A percentile compares a stretch with the other conserved stretches of the same genome.
Evolutionary conservation across 768 basidiomycete genomes (phyloP).

Genomic region (Sistotremastrum niveocremeum): DNA sequence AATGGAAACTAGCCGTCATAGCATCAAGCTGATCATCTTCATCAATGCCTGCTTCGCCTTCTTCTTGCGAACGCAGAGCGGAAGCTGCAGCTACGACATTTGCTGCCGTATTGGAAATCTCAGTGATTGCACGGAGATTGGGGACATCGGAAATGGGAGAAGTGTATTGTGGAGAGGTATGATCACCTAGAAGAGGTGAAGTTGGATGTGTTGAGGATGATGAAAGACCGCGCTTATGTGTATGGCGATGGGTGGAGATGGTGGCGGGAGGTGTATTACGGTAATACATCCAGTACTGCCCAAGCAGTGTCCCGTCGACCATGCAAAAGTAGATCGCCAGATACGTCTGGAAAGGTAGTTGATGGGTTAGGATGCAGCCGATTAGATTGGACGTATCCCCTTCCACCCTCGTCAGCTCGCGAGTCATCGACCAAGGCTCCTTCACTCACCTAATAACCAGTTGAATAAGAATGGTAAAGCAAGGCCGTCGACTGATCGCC

Average conservation of each 20-base stretch:
- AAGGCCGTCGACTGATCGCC: constrained; percentile 77
- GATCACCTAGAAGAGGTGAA: constrained; percentile 33
- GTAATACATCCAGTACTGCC: constrained; percentile 74
- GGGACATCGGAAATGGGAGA: not conserved
- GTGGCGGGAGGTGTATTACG: constrained; percentile 22
- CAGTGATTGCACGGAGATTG: constrained; percentile 7
- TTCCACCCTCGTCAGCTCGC: constrained; percentile 15
- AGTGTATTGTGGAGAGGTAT: not conserved
- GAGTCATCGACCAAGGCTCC: not conserved
- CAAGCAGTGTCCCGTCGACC: constrained; percentile 63
- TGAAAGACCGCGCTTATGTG: constrained; percentile 31
- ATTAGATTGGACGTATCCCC: constrained; percentile 90
- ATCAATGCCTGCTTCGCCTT: constrained; percentile 21
- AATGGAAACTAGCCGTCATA: constrained; percentile 65
- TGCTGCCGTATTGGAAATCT: constrained; percentile 53
- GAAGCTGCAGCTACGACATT: constrained; percentile 63
- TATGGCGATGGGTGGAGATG: constrained; percentile 19
- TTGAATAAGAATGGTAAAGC: constrained; percentile 87
- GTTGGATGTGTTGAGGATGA: constrained; percentile 27
- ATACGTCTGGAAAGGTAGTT: constrained; percentile 87
- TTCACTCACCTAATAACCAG: constrained; percentile 71
- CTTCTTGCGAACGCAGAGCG: constrained; percentile 50
- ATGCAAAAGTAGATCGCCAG: constrained; percentile 86
- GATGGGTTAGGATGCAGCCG: constrained; percentile 82
- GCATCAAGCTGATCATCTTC: constrained; percentile 36